These are phyloP conservation scores for Pholiota conissans DNA, from an alignment of 768 basidiomycete species.

Conservation along the genomic window DNA sequence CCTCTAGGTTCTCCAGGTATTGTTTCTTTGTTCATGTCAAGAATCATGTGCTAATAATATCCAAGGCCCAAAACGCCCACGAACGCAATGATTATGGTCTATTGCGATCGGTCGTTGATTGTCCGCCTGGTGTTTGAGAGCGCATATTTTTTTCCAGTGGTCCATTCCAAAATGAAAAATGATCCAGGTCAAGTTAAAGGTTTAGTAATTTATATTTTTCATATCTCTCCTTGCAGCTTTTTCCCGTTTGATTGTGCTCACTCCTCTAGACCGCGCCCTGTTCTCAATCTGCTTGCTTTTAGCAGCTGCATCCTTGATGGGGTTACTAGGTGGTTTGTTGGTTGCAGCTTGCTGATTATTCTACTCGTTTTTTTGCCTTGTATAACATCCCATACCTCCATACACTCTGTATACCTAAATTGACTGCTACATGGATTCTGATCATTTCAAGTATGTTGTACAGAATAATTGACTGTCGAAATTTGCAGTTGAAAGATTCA, in stretches of 20 bases:
- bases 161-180: not conserved
- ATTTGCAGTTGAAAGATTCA: too few species aligned
- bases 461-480: not conserved
- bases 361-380: not conserved
- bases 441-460: too few species aligned
- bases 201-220: conserved; percentile 28
- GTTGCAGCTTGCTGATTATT: not conserved
- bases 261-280: conserved; percentile 4
- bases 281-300: too few species aligned
- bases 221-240: conserved; percentile 7
- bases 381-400: not conserved
- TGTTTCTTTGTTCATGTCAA: not conserved
- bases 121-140: not conserved
- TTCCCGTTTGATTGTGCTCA: conserved; percentile 11
- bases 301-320: too few species aligned
- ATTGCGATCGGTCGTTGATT: not conserved
- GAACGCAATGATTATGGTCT: conserved; percentile 31
- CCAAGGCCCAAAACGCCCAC: conserved; percentile 45
- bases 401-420: conserved; percentile 3
- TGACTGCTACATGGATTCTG: too few species aligned
- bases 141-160: not conserved
- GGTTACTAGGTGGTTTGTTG: not conserved
- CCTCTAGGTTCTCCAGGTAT: conserved; percentile 47
- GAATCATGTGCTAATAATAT: not conserved
- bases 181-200: conserved; percentile 23